Base-by-base conservation (phyloP, 176 grass and related monocot genomes). In the Oryza australiensis region DNA sequence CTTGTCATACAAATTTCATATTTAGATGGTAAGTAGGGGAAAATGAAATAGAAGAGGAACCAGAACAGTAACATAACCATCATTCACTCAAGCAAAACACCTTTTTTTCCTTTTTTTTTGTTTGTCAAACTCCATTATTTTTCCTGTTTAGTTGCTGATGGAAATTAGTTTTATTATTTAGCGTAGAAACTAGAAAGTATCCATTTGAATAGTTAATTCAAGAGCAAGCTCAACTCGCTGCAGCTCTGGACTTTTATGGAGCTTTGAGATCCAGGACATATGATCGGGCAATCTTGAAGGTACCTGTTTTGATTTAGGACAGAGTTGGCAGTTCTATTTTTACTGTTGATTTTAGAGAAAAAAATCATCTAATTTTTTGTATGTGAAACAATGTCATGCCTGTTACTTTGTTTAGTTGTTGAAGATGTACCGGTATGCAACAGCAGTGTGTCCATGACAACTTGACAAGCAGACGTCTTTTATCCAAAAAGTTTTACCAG, bases 161-260 rank as follows among this genome's bases (percentile, higher is more conserved):
- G 5, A 73, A 64, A 72, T 72, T 81, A 26, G 5, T 15, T 60
- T 62, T 16, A 72, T 18, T 23, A 5, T 55, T 55, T 72, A 62
- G 34, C 15, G 0, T 12, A 73, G 26, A 45, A 28, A 32, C 0
- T 73, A 34, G 37, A 46, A 29, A 33, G 0, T 73, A 34, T 41
- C 11, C 59, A 64, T 33, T 77, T 15, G 9, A 83, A 29, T 59
- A 32, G 68, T 74, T 72, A 81, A 74, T 42, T 85, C 15, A 79
- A 73, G 15, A 72, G 78, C 0, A 6, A 62, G 42, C 46, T 75
- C 55, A 43, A 86, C 55, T 43, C 83, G 80, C n/a, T 78, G 82
- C 79, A 95, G 93, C 96, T 79, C 78, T 95, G 64, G 96, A 99
- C 80, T 95, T 99, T 41, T 95, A 93, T 90, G 96, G 93, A 83